phyloP scores from a whole-genome alignment of 2,329 filamentous ascomycete genomes.

The Curvularia eragrostidis region DNA sequence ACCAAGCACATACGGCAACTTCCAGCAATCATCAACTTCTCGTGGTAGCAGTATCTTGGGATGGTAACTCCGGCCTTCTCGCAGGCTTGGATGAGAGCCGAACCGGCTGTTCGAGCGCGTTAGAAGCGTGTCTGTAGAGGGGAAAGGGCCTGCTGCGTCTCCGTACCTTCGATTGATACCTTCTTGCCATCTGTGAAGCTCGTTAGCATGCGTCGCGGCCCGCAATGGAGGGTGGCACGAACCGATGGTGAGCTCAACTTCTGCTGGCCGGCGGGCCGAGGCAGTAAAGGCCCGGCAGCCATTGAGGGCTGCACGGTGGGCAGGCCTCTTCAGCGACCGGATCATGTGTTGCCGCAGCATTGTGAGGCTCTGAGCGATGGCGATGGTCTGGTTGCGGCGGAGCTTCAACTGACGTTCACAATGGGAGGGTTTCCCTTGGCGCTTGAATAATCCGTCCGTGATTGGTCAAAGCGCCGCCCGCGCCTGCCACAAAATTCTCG shows the following conservation, averaged over 20 bases:
- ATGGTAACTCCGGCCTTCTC: constrained; percentile 94
- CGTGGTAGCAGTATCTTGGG: constrained; percentile 98
- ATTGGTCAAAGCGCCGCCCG: constrained; percentile 41
- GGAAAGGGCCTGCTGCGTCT: constrained; percentile 11
- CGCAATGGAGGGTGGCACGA: constrained; percentile 51
- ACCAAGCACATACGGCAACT: constrained; percentile 99
- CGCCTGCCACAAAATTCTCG: constrained; percentile 38
- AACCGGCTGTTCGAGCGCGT: constrained; percentile 71
- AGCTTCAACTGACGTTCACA: constrained; percentile 36
- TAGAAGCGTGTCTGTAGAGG: constrained; percentile 33
- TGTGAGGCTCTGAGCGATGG: constrained; percentile 47
- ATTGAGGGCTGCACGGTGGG: constrained; percentile 59
- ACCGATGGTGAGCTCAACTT: constrained; percentile 98
- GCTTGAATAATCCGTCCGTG: constrained; percentile 32
- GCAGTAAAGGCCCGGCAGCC: constrained; percentile 82
- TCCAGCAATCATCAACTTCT: constrained; percentile 99
- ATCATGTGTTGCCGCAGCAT: constrained; percentile 71
- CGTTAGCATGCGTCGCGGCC: constrained; percentile 43
- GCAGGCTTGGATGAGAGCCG: constrained; percentile 97
- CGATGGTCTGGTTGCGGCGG: constrained; percentile 34
- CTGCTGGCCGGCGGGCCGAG: constrained; percentile 77
- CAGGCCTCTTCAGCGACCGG: constrained; percentile 66
- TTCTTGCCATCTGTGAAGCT: constrained; percentile 84
- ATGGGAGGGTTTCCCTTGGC: constrained; percentile 27
- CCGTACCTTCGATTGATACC: constrained; percentile 91